A percentile compares a stretch with the other conserved stretches of the same genome.
These are phyloP conservation scores for Chloropicon primus DNA, from an alignment of 139 green algal species.

Conservation along the genomic window DNA sequence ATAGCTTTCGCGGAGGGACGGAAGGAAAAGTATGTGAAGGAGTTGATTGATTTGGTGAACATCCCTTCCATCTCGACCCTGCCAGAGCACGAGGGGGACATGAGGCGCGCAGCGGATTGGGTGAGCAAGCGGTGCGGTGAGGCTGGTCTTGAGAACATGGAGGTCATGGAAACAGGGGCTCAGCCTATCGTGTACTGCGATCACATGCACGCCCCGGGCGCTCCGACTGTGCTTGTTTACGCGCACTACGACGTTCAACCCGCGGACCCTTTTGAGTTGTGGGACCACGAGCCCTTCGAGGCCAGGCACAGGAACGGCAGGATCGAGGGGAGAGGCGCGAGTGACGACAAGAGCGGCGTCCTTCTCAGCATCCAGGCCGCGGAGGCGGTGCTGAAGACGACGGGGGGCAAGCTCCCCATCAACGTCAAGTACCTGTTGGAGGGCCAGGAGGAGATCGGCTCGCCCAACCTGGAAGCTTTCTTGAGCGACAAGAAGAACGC, in stretches of 20 bases:
- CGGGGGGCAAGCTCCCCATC: not conserved
- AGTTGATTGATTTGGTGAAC: not conserved
- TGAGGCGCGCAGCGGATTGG: not conserved
- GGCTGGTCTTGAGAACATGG: not conserved
- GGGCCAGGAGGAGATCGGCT: constrained; percentile 43
- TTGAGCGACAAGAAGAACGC: not conserved
- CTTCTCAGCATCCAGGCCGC: not conserved
- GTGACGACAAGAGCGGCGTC: not conserved
- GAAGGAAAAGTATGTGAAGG: not conserved
- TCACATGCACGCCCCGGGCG: not conserved
- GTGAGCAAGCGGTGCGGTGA: not conserved
- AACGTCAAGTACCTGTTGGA: constrained; percentile 47
- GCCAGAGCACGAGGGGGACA: not conserved
- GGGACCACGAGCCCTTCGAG: not conserved
- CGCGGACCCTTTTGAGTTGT: not conserved
- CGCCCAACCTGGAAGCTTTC: constrained; percentile 19
- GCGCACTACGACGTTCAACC: not conserved
- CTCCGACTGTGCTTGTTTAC: not conserved
- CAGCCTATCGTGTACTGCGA: not conserved
- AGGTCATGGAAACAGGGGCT: not conserved
- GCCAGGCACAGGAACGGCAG: not conserved
- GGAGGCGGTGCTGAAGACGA: not conserved
- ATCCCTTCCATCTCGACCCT: not conserved
- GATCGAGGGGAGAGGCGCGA: not conserved
- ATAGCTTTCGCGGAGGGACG: not conserved